Evolutionary conservation across 176 grass and related monocot species (phyloP).

Genomic region (Ensete ventricosum): DNA sequence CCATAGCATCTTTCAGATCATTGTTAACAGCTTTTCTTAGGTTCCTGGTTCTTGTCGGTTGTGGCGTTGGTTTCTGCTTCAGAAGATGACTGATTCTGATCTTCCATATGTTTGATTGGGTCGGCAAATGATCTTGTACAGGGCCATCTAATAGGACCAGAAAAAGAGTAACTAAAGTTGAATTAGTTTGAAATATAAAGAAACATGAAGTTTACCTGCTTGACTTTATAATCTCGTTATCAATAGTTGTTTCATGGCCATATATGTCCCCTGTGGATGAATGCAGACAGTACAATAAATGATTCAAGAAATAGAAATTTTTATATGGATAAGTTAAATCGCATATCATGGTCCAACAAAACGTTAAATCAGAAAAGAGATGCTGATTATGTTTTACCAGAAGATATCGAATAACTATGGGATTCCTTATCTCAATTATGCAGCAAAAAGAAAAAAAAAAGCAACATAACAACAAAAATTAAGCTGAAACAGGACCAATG

Average conservation of each 20-base stretch:
- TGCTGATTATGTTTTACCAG: background rate
- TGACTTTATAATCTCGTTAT: slow-evolving; percentile 15
- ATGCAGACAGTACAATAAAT: background rate
- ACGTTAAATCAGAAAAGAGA: background rate
- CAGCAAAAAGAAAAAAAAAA: background rate
- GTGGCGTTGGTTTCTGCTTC: slow-evolving; percentile 1
- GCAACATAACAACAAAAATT: background rate
- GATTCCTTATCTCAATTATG: background rate
- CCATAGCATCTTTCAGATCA: background rate
- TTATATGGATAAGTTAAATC: background rate
- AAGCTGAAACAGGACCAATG: background rate
- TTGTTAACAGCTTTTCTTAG: background rate
- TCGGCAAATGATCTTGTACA: slow-evolving; percentile 12
- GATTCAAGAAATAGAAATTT: background rate
- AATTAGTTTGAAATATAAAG: background rate
- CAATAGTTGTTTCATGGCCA: background rate
- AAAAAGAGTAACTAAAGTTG: background rate
- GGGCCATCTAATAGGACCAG: background rate
- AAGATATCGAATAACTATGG: background rate
- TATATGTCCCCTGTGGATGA: background rate
- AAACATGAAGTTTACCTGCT: slow-evolving; percentile 2
- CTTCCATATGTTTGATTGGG: slow-evolving; percentile 1
- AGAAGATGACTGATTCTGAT: background rate
- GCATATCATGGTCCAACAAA: background rate
- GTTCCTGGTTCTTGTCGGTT: background rate